Evolutionary conservation across 2,329 filamentous ascomycete species (phyloP).

Genomic region (Lasiodiplodia gonubiensis): DNA sequence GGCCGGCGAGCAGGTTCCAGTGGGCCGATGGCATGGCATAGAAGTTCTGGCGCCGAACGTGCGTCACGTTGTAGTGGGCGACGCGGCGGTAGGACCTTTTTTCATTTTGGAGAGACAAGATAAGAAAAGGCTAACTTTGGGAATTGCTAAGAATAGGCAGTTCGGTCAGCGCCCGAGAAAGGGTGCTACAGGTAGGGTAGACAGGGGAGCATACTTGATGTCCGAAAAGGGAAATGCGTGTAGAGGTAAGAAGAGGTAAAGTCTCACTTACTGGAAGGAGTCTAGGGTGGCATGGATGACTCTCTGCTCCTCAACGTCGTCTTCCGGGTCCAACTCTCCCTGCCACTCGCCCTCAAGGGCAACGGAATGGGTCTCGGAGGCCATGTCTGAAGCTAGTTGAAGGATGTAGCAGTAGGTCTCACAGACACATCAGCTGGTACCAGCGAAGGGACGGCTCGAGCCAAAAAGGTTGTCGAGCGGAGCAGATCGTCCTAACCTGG

Average conservation of each 20-base stretch:
- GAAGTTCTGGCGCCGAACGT: slow-evolving; percentile 88
- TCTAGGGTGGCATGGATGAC: slow-evolving; percentile 84
- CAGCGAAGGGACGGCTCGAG: not conserved
- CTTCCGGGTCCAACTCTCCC: slow-evolving; percentile 68
- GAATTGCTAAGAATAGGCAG: not conserved
- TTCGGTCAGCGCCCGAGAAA: not conserved
- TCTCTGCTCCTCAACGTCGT: slow-evolving; percentile 78
- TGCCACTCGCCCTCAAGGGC: slow-evolving; percentile 54
- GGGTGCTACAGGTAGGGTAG: not conserved
- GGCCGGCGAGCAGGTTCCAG: slow-evolving; percentile 79
- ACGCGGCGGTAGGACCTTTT: slow-evolving; percentile 83
- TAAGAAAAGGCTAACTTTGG: not conserved
- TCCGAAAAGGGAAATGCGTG: not conserved
- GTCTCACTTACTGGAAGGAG: slow-evolving; percentile 76
- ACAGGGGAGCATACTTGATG: not conserved
- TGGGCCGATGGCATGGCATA: slow-evolving; percentile 86
- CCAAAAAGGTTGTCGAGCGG: not conserved
- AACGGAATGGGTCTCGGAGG: slow-evolving; percentile 16
- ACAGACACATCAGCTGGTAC: slow-evolving; percentile 6
- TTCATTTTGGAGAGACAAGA: not conserved
- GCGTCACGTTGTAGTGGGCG: slow-evolving; percentile 89
- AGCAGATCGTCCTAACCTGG: not conserved
- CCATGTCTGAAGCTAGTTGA: not conserved
- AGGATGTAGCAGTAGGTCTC: slow-evolving; percentile 15
- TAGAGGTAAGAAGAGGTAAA: not conserved